Conservation (phyloP, 495 filamentous ascomycete genomes). For the Venustampulla echinocandica region DNA sequence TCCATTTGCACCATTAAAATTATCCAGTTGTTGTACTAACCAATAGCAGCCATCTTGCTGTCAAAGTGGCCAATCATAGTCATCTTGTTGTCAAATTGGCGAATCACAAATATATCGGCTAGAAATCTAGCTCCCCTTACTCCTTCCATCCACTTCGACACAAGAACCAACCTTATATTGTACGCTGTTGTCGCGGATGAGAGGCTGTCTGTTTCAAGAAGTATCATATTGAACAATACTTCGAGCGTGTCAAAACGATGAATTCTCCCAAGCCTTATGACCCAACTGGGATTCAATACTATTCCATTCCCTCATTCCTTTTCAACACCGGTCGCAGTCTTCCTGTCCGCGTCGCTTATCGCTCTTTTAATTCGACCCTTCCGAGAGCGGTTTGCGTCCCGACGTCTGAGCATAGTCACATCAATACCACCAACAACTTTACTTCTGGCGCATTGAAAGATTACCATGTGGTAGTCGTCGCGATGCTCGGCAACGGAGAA, state of each 20-base stretch:
- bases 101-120: conserved; percentile 1
- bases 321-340: conserved; percentile 28
- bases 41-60: not conserved
- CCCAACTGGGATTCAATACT: conserved; percentile 24
- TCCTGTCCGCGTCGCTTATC: conserved; percentile 34
- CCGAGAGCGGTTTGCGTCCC: conserved; percentile 30
- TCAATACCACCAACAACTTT: conserved; percentile 35
- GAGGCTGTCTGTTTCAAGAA: not conserved
- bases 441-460: conserved; percentile 17
- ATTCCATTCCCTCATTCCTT: conserved; percentile 27
- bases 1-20: not conserved
- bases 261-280: not conserved
- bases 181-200: not conserved
- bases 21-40: not conserved
- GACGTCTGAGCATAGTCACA: conserved; percentile 38
- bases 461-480: conserved; percentile 29
- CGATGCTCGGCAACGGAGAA: conserved; percentile 31
- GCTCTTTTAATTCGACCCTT: conserved; percentile 30
- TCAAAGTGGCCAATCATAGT: conserved; percentile 4
- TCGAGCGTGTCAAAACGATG: not conserved
- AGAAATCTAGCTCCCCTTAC: not conserved
- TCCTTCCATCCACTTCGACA: too few relatives aligned
- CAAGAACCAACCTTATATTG: too few relatives aligned
- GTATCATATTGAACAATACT: not conserved
- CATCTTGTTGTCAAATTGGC: conserved; percentile 1